These are phyloP conservation scores for Aphanomyces cochlioides DNA, from an alignment of 352 stramenopile genomes.

Conservation along the genomic window DNA sequence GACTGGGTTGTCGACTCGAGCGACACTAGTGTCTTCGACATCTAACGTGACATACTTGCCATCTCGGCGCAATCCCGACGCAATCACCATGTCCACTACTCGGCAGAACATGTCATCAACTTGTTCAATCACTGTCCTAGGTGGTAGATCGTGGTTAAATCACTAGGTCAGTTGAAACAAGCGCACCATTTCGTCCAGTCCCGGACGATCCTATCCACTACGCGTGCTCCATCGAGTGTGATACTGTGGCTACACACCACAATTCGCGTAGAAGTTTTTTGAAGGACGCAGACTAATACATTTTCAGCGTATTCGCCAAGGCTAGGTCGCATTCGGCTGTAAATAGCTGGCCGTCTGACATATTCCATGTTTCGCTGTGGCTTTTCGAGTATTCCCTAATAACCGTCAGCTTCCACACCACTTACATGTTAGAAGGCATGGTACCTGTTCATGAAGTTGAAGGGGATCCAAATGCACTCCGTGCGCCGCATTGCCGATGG, in stretches of 20 bases:
- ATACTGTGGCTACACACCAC: not conserved
- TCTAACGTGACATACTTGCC: not conserved
- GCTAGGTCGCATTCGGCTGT: not conserved
- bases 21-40: too few species aligned
- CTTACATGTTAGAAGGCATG: too few species aligned
- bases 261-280: not conserved
- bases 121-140: not conserved
- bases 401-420: too few species aligned
- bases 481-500: not conserved
- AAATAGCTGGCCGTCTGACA: not conserved
- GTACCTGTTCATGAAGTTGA: too few species aligned
- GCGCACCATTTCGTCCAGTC: not conserved
- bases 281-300: not conserved
- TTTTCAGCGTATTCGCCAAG: not conserved
- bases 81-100: not conserved
- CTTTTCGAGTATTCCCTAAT: too few species aligned
- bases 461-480: not conserved
- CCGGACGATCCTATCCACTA: not conserved
- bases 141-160: too few species aligned
- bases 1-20: too few species aligned
- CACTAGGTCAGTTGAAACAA: too few species aligned
- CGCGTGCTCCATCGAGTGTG: not conserved
- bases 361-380: not conserved
- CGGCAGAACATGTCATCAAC: not conserved
- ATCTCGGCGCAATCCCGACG: not conserved